A percentile compares a stretch with the other conserved stretches of the same genome.
phyloP scores from a whole-genome alignment of 1,139 yeast genomes.

The Zhuliangozyma parablackwelliae region DNA sequence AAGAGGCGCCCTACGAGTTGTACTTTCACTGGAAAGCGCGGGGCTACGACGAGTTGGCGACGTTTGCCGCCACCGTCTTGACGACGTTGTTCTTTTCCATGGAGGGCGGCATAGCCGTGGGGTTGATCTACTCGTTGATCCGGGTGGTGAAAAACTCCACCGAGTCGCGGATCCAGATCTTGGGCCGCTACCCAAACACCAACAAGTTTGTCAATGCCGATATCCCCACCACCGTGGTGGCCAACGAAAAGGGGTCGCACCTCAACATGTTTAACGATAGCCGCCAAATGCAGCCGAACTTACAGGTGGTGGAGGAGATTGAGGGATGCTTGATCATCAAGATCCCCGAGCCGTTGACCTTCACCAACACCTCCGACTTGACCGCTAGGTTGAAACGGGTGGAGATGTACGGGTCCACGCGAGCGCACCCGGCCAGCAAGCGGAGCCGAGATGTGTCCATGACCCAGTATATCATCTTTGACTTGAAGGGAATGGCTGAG shows the following conservation, averaged over 20 bases:
- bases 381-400: conserved; percentile 69
- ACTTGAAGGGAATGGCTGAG: conserved; percentile 80
- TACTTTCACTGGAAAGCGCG: conserved; percentile 66
- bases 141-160: conserved; percentile 84
- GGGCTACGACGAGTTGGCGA: conserved; percentile 74
- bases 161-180: conserved; percentile 80
- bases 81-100: conserved; percentile 79
- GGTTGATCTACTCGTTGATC: conserved; percentile 73
- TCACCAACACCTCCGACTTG: conserved; percentile 84
- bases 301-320: conserved; percentile 57
- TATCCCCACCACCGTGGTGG: conserved; percentile 21
- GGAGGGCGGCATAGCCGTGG: conserved; percentile 85
- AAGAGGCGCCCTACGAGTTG: conserved; percentile 83
- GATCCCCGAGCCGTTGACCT: conserved; percentile 89
- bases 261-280: conserved; percentile 34
- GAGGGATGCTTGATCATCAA: conserved; percentile 85
- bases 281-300: conserved; percentile 33
- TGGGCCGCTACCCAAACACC: conserved; percentile 79
- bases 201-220: conserved; percentile 78
- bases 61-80: conserved; percentile 66
- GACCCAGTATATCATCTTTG: conserved; percentile 72
- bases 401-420: conserved; percentile 80
- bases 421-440: conserved; percentile 78
- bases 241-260: conserved; percentile 3
- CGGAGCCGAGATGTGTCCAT: conserved; percentile 48